A percentile compares a stretch with the other conserved stretches of the same genome.
Evolutionary conservation across 495 filamentous ascomycete species (phyloP).

Genomic region (Cryomyces minteri): DNA sequence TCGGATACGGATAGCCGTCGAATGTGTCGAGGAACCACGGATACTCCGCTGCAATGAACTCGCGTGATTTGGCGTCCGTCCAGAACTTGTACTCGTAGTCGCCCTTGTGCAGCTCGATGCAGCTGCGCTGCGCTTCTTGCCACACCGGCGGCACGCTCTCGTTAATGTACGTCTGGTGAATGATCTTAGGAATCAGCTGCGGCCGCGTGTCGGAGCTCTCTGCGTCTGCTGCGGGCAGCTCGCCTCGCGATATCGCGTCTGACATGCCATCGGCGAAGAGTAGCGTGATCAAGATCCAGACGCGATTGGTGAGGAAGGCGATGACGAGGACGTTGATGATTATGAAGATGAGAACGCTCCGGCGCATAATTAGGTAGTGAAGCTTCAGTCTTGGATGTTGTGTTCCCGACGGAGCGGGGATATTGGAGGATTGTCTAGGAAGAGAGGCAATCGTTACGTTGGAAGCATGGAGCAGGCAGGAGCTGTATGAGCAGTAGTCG

Average conservation of each 20-base stretch:
- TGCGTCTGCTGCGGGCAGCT: constrained; percentile 20
- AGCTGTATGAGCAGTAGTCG: too few relatives aligned
- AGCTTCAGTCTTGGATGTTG: not conserved
- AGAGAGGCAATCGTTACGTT: too few relatives aligned
- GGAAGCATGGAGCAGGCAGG: too few relatives aligned
- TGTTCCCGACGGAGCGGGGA: too few relatives aligned
- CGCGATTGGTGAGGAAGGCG: constrained; percentile 24
- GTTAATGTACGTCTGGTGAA: constrained; percentile 77
- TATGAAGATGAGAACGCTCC: constrained; percentile 17
- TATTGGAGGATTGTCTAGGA: not conserved
- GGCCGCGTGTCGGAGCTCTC: constrained; percentile 32
- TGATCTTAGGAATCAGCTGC: constrained; percentile 70
- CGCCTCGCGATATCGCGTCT: constrained; percentile 23
- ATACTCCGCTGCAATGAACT: constrained; percentile 54
- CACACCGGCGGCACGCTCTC: constrained; percentile 57
- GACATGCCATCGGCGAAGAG: constrained; percentile 24
- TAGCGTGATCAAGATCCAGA: constrained; percentile 24
- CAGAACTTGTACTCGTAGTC: constrained; percentile 85
- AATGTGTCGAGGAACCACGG: constrained; percentile 78
- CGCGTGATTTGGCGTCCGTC: constrained; percentile 58
- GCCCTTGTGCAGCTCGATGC: constrained; percentile 53
- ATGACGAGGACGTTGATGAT: constrained; percentile 31
- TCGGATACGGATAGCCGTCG: constrained; percentile 60
- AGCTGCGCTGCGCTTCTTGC: constrained; percentile 53
- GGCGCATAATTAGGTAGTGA: constrained; percentile 16